Evolutionary conservation across 176 grass and related monocot genomes (phyloP).

Genomic region (Oryza brachyantha): DNA sequence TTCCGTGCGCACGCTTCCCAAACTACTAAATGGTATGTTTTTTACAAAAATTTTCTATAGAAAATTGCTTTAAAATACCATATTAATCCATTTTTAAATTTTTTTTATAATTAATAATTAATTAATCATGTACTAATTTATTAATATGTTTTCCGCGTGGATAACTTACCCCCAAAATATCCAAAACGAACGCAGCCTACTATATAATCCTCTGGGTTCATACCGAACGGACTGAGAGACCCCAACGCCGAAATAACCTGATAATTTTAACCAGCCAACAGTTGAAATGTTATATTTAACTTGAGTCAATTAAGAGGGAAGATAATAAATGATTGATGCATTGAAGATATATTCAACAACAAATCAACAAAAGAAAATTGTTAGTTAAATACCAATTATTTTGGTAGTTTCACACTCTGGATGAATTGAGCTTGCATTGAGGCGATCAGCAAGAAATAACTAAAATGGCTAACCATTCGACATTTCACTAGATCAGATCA

Average conservation of each 20-base stretch:
- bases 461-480: not conserved
- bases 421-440: not conserved
- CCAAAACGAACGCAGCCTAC: too few species aligned
- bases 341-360: not conserved
- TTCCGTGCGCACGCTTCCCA: too few species aligned
- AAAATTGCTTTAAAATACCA: too few species aligned
- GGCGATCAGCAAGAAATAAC: constrained; percentile 2
- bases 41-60: too few species aligned
- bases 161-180: too few species aligned
- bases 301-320: not conserved
- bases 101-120: too few species aligned
- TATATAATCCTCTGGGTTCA: too few species aligned
- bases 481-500: not conserved
- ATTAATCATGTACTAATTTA: too few species aligned
- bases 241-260: not conserved
- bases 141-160: too few species aligned
- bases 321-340: not conserved
- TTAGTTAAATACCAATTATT: not conserved
- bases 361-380: not conserved
- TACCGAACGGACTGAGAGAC: not conserved
- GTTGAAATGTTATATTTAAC: not conserved
- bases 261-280: not conserved
- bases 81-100: too few species aligned
- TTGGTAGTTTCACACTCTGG: not conserved
- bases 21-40: too few species aligned